A percentile compares a stretch with the other conserved stretches of the same genome.
These are phyloP conservation scores for Podila epigama DNA, from an alignment of 192 early-diverging fungal genomes.

Conservation along the genomic window DNA sequence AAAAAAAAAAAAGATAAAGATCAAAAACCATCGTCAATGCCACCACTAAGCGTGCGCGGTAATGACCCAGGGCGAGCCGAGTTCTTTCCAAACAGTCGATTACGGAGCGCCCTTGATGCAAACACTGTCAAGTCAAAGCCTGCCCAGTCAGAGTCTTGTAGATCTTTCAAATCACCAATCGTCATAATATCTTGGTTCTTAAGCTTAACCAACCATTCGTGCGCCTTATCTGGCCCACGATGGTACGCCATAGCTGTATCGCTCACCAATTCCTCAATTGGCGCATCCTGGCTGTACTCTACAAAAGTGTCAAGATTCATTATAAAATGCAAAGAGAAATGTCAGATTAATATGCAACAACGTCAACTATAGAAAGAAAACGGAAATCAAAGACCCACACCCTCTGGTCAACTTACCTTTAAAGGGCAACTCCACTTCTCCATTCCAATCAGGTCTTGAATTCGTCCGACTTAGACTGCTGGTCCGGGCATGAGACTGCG, in stretches of 20 bases:
- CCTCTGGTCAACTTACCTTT: conserved; percentile 13
- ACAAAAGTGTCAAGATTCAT: background rate
- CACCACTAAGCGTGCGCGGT: conserved; percentile 18
- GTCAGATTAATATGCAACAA: background rate
- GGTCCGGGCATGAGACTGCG: conserved; percentile 3
- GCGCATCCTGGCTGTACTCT: conserved; percentile 64
- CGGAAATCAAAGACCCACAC: background rate
- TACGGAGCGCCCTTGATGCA: conserved; percentile 62
- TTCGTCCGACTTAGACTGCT: conserved; percentile 12
- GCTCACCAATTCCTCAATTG: conserved; percentile 72
- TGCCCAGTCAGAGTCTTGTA: conserved; percentile 79
- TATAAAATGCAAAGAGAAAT: background rate
- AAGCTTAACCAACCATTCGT: conserved; percentile 72
- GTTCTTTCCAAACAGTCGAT: conserved; percentile 57
- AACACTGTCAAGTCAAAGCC: conserved; percentile 66
- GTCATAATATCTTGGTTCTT: conserved; percentile 82
- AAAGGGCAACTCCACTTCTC: conserved; percentile 22
- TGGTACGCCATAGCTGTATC: conserved; percentile 73
- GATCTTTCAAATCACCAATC: conserved; percentile 74
- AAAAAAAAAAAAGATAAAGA: background rate
- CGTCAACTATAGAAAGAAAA: background rate
- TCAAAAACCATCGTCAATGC: conserved; percentile 26
- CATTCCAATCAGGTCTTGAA: conserved; percentile 21
- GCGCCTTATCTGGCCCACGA: conserved; percentile 71
- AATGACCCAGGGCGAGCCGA: conserved; percentile 12